Evolutionary conservation across 768 basidiomycete species (phyloP), one percentile per base, ranked within the genome.

Genomic region (Boletus sensibilis): DNA sequence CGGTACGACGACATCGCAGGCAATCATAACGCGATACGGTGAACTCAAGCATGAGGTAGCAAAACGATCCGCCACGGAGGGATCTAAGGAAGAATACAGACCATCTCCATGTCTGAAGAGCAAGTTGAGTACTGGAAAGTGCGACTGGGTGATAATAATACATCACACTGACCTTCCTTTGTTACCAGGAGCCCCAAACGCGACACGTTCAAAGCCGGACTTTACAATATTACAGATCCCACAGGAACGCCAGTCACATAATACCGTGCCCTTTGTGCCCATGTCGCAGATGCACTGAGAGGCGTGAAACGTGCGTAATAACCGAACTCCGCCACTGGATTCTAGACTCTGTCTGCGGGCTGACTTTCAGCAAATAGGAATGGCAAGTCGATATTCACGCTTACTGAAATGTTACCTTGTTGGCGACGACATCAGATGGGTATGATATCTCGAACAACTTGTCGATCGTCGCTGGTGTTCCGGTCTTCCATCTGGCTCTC

Each of bases 281-380:
- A 88, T 71, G 66, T 88, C 83, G 72, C 86, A 88, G 40, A 88
- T 84, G 62, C 85, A 86, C 57, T 86, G 84, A 3, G 83, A 76
- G 53, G 82, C 79, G 57, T 87, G 82, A 63, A 84, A 87, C 38
- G 81, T 84, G 60, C 81, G 78, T 50, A 86, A 74, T 62, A 83
- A 76, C 59, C 76, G 75, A 58, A 75, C 49, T 1, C 73, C 43
- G 66, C 70, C 50, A 61, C 68, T 58, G 68, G 75, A 56, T 66
- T 71, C 57, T 75, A 69, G 57, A 74, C 78, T 66, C 27, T 62
- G 58, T 41, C 66, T 68, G 41, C 14, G 38, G 33, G 29, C 35
- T 6, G 29, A 53, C 45, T 6, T 50, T 60, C 8, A 59, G 60
- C 52, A 33, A 50, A 29, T 43, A 52, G 42, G 42, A 29, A 39